phyloP scores from a whole-genome alignment of 2,329 filamentous ascomycete genomes.

The Nigrospora osmanthi region DNA sequence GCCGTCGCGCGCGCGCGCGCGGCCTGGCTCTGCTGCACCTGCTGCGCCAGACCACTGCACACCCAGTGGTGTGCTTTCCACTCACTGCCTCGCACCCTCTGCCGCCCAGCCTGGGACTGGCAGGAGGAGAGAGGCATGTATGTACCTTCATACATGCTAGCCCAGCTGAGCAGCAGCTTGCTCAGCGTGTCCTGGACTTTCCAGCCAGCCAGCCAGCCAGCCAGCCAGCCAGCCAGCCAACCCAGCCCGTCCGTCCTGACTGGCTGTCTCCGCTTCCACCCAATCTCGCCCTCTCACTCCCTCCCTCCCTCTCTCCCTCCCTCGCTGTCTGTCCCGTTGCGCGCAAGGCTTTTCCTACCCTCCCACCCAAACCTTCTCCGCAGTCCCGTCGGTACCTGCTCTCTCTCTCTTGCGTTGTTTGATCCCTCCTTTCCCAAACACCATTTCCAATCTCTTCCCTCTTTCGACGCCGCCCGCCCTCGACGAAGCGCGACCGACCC shows the following conservation, averaged over 20 bases:
- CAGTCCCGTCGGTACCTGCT: neutral
- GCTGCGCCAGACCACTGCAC: neutral
- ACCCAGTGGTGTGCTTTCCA: conserved; percentile 1
- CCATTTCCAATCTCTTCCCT: neutral
- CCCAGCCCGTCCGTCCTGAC: too few species aligned
- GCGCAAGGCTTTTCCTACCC: conserved; percentile 2
- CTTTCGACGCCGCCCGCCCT: neutral
- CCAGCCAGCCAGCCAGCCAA: too few species aligned
- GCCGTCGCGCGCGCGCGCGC: too few species aligned
- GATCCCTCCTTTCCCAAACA: neutral
- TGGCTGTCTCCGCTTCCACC: conserved; percentile 1
- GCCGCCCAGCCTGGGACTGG: too few species aligned
- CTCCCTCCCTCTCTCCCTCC: neutral
- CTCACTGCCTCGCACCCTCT: neutral
- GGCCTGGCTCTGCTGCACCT: too few species aligned
- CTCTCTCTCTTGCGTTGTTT: neutral
- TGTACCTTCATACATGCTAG: too few species aligned
- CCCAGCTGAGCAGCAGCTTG: neutral
- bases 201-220: too few species aligned
- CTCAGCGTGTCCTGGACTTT: too few species aligned
- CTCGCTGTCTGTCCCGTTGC: neutral
- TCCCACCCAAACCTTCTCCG: conserved; percentile 2
- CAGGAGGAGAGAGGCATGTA: too few species aligned
- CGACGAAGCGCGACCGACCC: too few species aligned
- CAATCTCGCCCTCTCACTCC: neutral